Percentiles rank a stretch among this genome's conserved stretches.
Conservation (phyloP, 208 protist genomes). For the Acanthamoeba sp. region DNA sequence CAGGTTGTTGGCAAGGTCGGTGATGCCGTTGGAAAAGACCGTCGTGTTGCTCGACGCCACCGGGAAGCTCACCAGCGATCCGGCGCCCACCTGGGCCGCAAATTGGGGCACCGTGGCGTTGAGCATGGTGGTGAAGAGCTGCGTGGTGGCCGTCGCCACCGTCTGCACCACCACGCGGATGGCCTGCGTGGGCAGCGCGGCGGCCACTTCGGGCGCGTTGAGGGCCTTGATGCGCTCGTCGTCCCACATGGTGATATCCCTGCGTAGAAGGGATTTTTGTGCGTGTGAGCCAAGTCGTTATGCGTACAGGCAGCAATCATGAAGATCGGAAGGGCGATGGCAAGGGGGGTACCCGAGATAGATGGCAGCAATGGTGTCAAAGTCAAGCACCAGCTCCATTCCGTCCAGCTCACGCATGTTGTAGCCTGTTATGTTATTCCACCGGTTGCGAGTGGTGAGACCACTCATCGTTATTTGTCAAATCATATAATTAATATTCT, state of each 20-base stretch:
- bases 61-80: background rate
- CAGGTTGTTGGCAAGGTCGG: background rate
- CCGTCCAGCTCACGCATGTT: background rate
- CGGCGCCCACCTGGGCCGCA: background rate
- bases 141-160: background rate
- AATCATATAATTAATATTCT: too few relatives aligned
- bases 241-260: slow-evolving; percentile 12
- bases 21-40: background rate
- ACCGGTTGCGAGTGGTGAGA: too few relatives aligned
- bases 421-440: background rate
- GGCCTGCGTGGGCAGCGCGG: background rate
- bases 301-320: too few relatives aligned
- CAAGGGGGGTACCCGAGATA: background rate
- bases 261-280: background rate
- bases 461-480: too few relatives aligned
- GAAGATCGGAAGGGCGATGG: too few relatives aligned
- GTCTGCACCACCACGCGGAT: background rate
- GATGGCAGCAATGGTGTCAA: background rate
- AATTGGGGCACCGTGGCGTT: background rate
- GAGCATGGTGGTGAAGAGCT: background rate
- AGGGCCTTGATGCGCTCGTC: background rate
- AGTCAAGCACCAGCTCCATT: background rate
- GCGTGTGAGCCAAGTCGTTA: too few relatives aligned
- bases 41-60: background rate
- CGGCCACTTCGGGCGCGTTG: background rate